Conservation (phyloP, 176 grass and related monocot species). For the Puccinellia tenuiflora region DNA sequence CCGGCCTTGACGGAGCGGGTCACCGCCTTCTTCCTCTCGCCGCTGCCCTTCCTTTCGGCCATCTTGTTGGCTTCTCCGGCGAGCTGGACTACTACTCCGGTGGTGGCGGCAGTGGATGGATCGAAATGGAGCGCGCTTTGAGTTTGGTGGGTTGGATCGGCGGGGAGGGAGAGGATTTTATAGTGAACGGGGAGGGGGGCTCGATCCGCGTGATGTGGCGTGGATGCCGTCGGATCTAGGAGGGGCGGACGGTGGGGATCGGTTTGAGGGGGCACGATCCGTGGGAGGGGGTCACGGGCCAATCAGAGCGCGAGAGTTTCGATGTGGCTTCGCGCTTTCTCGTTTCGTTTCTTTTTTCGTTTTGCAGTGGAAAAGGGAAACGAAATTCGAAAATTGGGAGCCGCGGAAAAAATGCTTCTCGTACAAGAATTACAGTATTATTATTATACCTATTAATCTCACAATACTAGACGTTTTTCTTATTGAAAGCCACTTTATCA, state of each 20-base stretch:
- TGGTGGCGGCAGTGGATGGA: not conserved
- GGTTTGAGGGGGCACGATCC: not conserved
- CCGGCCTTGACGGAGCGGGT: not conserved
- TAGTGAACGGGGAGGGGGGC: not conserved
- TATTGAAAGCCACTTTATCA: no score
- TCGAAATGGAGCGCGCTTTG: not conserved
- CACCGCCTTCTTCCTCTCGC: not conserved
- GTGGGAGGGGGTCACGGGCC: not conserved
- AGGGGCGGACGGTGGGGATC: not conserved
- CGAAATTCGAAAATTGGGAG: no score
- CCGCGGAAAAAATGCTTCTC: no score
- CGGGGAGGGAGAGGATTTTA: not conserved
- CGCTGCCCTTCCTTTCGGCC: not conserved
- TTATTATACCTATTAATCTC: no score
- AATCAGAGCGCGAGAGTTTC: not conserved
- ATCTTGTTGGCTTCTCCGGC: not conserved
- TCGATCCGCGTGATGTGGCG: not conserved
- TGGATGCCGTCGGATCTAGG: not conserved
- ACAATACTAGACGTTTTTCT: no score
- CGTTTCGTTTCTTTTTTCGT: no score
- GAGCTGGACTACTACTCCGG: no score
- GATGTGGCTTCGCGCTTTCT: no score
- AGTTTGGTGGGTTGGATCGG: not conserved
- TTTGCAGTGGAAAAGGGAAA: no score
- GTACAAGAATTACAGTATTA: no score